Evolutionary conservation across 2,329 filamentous ascomycete genomes (phyloP), one percentile per base, ranked within the genome.

Genomic region (Daldinia sp.): DNA sequence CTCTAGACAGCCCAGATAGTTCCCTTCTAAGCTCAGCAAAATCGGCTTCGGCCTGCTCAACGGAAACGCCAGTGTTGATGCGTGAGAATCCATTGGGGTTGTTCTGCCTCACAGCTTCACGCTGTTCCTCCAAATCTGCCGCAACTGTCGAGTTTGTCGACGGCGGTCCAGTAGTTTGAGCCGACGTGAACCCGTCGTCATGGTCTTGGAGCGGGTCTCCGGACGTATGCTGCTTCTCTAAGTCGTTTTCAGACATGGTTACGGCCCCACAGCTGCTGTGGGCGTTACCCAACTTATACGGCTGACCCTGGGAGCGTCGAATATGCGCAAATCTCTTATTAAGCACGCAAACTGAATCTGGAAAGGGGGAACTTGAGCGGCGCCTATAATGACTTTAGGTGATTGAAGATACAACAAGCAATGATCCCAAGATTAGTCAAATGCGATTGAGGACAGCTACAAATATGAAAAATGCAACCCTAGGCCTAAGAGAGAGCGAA

Each of bases 11-110:
- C 6, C 83, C 84, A 1, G 88, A 87, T 20, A 91, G 81, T 77
- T 90, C 85, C 39, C 85, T 84, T 75, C 87, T 90, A 13, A 94
- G 83, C 70, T 92, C 85, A 0, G 86, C 87, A 71, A 94, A 94
- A 28, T 93, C 90, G 35, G 87, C 87, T 78, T 92, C 87, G 48
- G 92, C 92, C 59, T 87, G 86, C 65, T 87, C 82, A 58, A 94
- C 85, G 7, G 91, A 89, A 35, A 94, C 85, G 23, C 88, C 88
- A 2, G 76, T 74, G 55, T 78, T 71, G 26, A 78, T 74, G n/a
- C 75, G 76, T 4, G 82, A 80, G 60, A 82, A 82, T 39, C 85
- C 85, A 73, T 82, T 80, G 53, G 85, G 84, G 71, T 87, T 87
- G 67, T 77, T 80, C 57, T 81, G 81, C 23, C 81, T 79, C 4